These are phyloP conservation scores for Cercospora berteroae DNA, from an alignment of 2,329 filamentous ascomycete genomes.

Conservation along the genomic window DNA sequence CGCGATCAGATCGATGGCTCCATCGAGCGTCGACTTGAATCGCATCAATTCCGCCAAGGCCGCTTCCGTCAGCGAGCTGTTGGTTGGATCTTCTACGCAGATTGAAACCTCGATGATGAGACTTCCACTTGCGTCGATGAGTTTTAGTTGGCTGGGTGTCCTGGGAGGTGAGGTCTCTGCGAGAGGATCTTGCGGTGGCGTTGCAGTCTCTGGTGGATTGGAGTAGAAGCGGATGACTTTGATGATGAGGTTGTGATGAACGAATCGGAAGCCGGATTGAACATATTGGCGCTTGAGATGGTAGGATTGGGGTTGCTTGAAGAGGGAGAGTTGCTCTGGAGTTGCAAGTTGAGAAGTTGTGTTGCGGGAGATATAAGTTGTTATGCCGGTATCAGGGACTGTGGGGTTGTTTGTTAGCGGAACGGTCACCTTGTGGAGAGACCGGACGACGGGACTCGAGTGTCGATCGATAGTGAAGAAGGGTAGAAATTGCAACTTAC, in stretches of 20 bases:
- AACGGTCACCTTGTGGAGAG: not conserved
- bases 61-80: constrained; percentile 53
- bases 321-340: constrained; percentile 43
- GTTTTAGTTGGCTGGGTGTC: constrained; percentile 45
- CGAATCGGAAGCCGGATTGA: constrained; percentile 57
- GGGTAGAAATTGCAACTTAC: not conserved
- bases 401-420: not conserved
- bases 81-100: constrained; percentile 55
- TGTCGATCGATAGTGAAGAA: not conserved
- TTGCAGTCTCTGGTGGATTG: constrained; percentile 15
- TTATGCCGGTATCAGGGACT: constrained; percentile 50
- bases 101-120: constrained; percentile 60
- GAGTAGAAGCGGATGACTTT: constrained; percentile 51
- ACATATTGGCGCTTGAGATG: constrained; percentile 51
- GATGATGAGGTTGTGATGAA: constrained; percentile 58
- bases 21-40: constrained; percentile 56
- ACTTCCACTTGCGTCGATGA: constrained; percentile 56
- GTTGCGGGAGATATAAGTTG: constrained; percentile 54
- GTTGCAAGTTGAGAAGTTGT: constrained; percentile 50
- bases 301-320: constrained; percentile 25
- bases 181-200: constrained; percentile 26
- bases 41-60: constrained; percentile 56
- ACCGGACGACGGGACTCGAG: not conserved
- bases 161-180: constrained; percentile 38
- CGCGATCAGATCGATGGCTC: constrained; percentile 56